Conservation (phyloP, 2,329 filamentous ascomycete genomes). For the Nothopassalora personata region DNA sequence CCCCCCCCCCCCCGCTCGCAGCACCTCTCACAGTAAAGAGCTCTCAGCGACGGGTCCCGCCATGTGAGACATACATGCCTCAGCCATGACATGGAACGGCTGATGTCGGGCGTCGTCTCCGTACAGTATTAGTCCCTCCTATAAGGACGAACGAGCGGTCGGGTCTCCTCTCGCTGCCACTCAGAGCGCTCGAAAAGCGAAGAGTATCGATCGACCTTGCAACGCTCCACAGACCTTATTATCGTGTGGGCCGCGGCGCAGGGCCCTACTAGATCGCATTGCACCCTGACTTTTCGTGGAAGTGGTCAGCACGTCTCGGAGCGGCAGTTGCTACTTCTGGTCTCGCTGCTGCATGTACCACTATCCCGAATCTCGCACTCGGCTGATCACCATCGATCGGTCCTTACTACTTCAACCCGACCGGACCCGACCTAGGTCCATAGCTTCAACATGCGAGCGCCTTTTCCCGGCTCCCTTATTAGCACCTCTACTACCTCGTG, state of each 20-base stretch:
- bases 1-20: not conserved
- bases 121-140: not conserved
- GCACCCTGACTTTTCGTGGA: not conserved
- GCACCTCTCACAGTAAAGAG: not conserved
- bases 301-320: not conserved
- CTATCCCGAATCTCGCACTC: not conserved
- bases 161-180: slow-evolving; percentile 4
- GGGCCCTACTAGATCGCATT: slow-evolving; percentile 1
- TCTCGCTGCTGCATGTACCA: not conserved
- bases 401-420: not conserved
- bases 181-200: not conserved
- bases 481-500: not conserved
- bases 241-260: not conserved
- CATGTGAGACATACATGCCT: not conserved
- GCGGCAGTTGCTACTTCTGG: not conserved
- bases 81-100: slow-evolving; percentile 3
- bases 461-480: not conserved
- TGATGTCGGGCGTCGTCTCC: not conserved
- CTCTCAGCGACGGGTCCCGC: not conserved
- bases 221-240: not conserved
- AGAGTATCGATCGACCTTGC: not conserved
- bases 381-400: slow-evolving; percentile 1
- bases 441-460: not conserved
- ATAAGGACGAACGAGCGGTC: not conserved
- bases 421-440: not conserved